Conservation (phyloP, 495 filamentous ascomycete genomes). For the Rusavskia elegans region DNA sequence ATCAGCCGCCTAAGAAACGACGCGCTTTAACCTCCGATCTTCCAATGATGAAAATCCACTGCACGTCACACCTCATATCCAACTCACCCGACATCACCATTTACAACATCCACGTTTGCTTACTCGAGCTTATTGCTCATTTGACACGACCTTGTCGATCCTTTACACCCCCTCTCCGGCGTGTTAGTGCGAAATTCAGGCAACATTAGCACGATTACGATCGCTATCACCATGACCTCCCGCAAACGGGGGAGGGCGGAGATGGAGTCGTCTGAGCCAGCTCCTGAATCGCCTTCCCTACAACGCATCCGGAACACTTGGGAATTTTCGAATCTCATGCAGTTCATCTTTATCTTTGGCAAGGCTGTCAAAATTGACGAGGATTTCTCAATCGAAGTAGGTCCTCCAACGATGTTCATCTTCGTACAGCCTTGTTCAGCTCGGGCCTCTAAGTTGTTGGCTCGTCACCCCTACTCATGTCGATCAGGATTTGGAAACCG, state of each 20-base stretch:
- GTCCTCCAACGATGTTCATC: constrained; percentile 6
- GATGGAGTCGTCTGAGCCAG: constrained; percentile 34
- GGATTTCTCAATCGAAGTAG: constrained; percentile 71
- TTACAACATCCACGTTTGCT: not conserved
- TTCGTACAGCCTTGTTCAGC: not conserved
- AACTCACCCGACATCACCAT: not conserved
- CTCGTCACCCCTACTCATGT: not conserved
- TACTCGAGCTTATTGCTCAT: not conserved
- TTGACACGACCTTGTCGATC: not conserved
- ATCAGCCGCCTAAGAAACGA: too few species aligned
- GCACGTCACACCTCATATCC: not conserved
- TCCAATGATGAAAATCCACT: not conserved
- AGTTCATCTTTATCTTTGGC: constrained; percentile 84
- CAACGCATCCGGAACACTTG: constrained; percentile 69
- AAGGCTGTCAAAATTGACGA: constrained; percentile 77
- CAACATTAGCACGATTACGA: not conserved
- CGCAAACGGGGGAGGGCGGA: constrained; percentile 63
- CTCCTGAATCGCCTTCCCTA: constrained; percentile 34
- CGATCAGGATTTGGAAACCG: constrained; percentile 68
- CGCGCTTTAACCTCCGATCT: too few species aligned
- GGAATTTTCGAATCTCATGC: constrained; percentile 90
- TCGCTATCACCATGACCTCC: constrained; percentile 18
- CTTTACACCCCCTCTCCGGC: not conserved
- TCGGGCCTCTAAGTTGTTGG: too few species aligned
- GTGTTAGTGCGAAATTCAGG: not conserved